Evolutionary conservation across 1,139 yeast genomes (phyloP).

Genomic region (Geotrichum australiense): DNA sequence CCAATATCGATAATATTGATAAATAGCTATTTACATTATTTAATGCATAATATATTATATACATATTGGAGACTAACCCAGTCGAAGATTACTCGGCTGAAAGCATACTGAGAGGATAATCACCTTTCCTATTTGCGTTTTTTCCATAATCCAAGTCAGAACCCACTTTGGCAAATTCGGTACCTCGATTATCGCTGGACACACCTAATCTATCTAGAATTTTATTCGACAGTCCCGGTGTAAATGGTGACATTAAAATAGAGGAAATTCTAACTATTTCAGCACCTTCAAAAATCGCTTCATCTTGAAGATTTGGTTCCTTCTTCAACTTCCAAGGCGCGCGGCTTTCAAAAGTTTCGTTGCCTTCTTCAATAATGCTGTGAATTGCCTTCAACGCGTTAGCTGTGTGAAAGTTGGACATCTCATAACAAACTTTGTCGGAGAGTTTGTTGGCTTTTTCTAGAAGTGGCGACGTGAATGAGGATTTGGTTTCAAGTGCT

Average conservation of each 20-base stretch:
- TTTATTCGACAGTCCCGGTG: slow-evolving; percentile 54
- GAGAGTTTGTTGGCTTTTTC: slow-evolving; percentile 30
- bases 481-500: slow-evolving; percentile 29
- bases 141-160: slow-evolving; percentile 45
- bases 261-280: slow-evolving; percentile 67
- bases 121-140: slow-evolving; percentile 40
- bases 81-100: too few species aligned
- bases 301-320: slow-evolving; percentile 29
- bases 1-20: too few species aligned
- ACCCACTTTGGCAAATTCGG: slow-evolving; percentile 41
- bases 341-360: slow-evolving; percentile 46
- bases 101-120: too few species aligned
- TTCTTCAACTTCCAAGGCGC: slow-evolving; percentile 48
- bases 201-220: slow-evolving; percentile 65
- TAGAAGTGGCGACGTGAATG: background rate
- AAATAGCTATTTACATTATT: too few species aligned
- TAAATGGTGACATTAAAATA: slow-evolving; percentile 61
- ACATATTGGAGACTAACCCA: too few species aligned
- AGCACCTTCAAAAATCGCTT: slow-evolving; percentile 54
- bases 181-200: slow-evolving; percentile 35
- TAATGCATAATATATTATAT: too few species aligned
- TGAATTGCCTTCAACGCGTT: slow-evolving; percentile 56
- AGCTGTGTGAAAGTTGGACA: slow-evolving; percentile 48
- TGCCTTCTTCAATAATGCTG: slow-evolving; percentile 54
- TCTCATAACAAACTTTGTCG: slow-evolving; percentile 38